Conservation (phyloP, 208 protist genomes). For the Strigomonas galati region DNA sequence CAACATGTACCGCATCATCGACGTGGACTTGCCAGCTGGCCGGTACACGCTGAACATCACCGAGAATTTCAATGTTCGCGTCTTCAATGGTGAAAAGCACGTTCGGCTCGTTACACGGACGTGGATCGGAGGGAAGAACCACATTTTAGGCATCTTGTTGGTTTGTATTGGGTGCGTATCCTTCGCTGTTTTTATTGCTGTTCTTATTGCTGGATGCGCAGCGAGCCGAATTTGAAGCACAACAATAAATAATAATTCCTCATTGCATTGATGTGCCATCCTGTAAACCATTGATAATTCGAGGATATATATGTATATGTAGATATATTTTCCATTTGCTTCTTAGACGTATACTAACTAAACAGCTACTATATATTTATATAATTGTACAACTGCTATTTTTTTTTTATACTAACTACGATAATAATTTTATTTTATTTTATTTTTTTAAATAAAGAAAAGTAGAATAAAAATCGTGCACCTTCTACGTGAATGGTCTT, state of each 20-base stretch:
- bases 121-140: conserved; percentile 95
- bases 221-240: neutral
- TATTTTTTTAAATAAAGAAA: conserved; percentile 23
- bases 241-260: too few relatives aligned
- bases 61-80: conserved; percentile 83
- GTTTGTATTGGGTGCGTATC: conserved; percentile 77
- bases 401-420: neutral
- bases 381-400: conserved; percentile 1
- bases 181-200: conserved; percentile 39
- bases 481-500: neutral
- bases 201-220: conserved; percentile 23
- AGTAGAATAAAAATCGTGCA: conserved; percentile 1
- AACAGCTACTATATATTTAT: conserved; percentile 7
- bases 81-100: conserved; percentile 92
- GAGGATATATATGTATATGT: too few relatives aligned
- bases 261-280: too few relatives aligned
- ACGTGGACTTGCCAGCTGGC: conserved; percentile 75
- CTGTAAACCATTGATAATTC: conserved; percentile 1
- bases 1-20: conserved; percentile 95
- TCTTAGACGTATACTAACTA: neutral
- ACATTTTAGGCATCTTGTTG: conserved; percentile 91
- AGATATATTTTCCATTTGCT: conserved; percentile 3
- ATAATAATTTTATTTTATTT: neutral
- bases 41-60: conserved; percentile 88
- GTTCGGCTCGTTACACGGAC: conserved; percentile 89